Evolutionary conservation across 2,329 filamentous ascomycete genomes (phyloP).

Genomic region (Calonectria ilicicola): DNA sequence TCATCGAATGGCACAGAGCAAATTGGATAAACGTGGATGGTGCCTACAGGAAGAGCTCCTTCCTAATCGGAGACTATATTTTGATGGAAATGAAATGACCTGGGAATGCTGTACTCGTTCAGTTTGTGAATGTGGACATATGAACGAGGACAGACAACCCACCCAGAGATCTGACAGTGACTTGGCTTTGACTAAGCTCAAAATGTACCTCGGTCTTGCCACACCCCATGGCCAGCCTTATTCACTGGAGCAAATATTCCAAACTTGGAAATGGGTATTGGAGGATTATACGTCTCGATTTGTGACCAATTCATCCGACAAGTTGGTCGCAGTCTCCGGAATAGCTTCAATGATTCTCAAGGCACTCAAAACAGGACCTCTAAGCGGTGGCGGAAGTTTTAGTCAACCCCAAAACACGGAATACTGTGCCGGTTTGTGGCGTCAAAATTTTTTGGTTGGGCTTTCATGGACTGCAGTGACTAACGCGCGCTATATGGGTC

Average conservation of each 20-base stretch:
- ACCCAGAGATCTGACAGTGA: background rate
- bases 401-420: background rate
- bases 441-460: background rate
- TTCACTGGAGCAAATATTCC: background rate
- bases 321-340: background rate
- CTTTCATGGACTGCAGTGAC: background rate
- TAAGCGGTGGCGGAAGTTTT: background rate
- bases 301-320: background rate
- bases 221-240: background rate
- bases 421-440: conserved; percentile 2
- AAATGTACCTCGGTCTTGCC: background rate
- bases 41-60: conserved; percentile 6
- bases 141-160: background rate
- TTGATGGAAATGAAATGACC: conserved; percentile 13
- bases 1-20: background rate
- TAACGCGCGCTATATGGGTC: background rate
- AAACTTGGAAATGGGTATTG: conserved; percentile 3
- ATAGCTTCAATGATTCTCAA: background rate
- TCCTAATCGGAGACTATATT: conserved; percentile 6
- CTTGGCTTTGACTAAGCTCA: background rate
- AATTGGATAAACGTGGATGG: conserved; percentile 4
- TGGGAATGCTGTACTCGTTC: conserved; percentile 6
- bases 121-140: conserved; percentile 14
- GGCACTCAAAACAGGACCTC: background rate
- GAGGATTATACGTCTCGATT: conserved; percentile 1